Base-by-base conservation (phyloP, 129 eudicot species). In the Scalesia atractyloides region DNA sequence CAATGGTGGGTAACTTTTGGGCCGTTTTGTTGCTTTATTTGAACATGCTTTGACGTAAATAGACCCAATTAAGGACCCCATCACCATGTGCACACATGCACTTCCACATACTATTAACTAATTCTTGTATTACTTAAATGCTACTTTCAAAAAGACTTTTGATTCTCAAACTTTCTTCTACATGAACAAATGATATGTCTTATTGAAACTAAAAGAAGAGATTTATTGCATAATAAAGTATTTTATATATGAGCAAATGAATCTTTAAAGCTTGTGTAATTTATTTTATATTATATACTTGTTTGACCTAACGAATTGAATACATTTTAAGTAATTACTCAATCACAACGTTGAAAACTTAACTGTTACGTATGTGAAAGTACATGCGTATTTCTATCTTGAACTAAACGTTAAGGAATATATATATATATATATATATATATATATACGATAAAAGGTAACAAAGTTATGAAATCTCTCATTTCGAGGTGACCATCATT, bases 41-140 rank as follows among this genome's bases (percentile, higher is more conserved):
- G 80, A 76, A 76, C 80, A 76, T 76, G 73, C 74, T 47, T 66
- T 76, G 80, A 73, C 80, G 61, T 58, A 47, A 69, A 77, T 62
- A 64, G 64, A 61, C 76, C 81, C 58, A 51, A 70, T 61, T 53
- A 52, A 16, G 72, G 82, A 63, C 76, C 76, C 82, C 81, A 77
- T 77, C 76, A 47, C 76, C 81, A 77, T 77, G 81, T 77, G 81
- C 76, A 59, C 76, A 77, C 81, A 70, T 77, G 82, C 71, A 49
- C 71, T 77, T 77, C 72, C 82, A 70, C 57, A 50, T 77, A 69
- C 66, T 5, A 70, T 37, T 53, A 50, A 70, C 75, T 69, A 77
- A 53, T 65, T 22, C 30, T 39, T 53, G 49, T 66, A 46, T 65
- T 69, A 61, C 46, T 77, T 61, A 69, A 61, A 12, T 54, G 9